Percentiles rank a stretch among this genome's conserved stretches.
phyloP scores from a whole-genome alignment of 169 alveolate species.

The Plasmodium fragile region DNA sequence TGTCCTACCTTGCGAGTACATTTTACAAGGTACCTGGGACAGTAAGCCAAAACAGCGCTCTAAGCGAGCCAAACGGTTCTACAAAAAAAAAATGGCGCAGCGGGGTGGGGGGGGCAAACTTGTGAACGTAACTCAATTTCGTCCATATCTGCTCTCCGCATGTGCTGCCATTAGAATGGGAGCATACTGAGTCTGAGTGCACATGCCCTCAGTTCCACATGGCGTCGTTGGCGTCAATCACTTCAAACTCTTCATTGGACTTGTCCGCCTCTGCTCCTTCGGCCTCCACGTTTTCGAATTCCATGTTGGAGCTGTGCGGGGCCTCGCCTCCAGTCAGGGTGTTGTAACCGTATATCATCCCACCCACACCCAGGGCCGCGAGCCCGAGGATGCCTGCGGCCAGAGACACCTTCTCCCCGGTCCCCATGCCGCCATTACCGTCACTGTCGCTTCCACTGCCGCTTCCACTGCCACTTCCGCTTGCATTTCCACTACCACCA shows the following conservation, averaged over 20 bases:
- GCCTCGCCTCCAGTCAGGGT: constrained; percentile 60
- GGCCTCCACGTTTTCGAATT: constrained; percentile 63
- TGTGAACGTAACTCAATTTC: background rate
- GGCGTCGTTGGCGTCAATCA: constrained; percentile 63
- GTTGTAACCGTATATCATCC: constrained; percentile 57
- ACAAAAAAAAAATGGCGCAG: background rate
- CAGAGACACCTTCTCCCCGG: constrained; percentile 60
- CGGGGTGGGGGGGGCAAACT: background rate
- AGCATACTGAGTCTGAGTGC: background rate
- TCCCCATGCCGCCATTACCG: constrained; percentile 25
- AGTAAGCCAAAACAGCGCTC: background rate
- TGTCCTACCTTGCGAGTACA: background rate
- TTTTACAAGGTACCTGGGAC: background rate
- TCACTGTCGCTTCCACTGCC: background rate
- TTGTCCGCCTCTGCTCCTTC: constrained; percentile 14
- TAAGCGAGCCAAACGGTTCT: background rate
- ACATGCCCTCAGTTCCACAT: constrained; percentile 44
- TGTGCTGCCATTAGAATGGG: background rate
- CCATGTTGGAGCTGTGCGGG: constrained; percentile 69
- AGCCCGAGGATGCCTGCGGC: constrained; percentile 71
- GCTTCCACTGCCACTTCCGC: background rate
- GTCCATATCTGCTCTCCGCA: background rate
- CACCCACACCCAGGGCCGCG: constrained; percentile 47
- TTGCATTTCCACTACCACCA: background rate
- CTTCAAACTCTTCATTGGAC: constrained; percentile 69